phyloP scores from a whole-genome alignment of 768 basidiomycete species.

The Agaricus blazei region DNA sequence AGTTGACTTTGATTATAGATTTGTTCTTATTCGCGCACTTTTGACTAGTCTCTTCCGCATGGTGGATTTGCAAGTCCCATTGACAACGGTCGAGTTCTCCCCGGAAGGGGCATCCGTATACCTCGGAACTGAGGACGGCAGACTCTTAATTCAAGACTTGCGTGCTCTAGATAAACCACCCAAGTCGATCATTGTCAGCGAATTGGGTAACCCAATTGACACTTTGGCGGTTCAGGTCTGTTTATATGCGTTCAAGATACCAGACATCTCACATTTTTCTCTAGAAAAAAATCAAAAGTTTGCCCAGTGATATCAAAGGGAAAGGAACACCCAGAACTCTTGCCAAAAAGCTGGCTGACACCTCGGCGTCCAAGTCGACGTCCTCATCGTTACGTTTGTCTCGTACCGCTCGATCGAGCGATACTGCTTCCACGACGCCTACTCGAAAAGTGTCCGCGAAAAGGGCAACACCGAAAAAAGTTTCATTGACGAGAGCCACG shows the following conservation, averaged over 20 bases:
- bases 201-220: slow-evolving; percentile 40
- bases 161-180: slow-evolving; percentile 64
- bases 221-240: slow-evolving; percentile 56
- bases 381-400: slow-evolving; percentile 1
- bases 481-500: not conserved
- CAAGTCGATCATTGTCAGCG: slow-evolving; percentile 46
- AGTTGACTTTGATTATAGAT: not conserved
- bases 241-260: not conserved
- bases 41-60: slow-evolving; percentile 51
- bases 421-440: slow-evolving; percentile 8
- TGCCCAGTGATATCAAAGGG: not conserved
- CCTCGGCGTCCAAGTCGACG: not conserved
- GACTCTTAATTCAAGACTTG: slow-evolving; percentile 57
- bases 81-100: slow-evolving; percentile 66
- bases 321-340: not conserved
- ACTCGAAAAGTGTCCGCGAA: slow-evolving; percentile 3
- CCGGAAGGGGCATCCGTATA: slow-evolving; percentile 65
- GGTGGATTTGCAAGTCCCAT: slow-evolving; percentile 42
- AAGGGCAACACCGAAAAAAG: slow-evolving; percentile 2
- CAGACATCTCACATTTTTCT: not conserved
- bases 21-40: not conserved
- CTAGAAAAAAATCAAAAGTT: slow-evolving; percentile 1
- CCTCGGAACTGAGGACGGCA: slow-evolving; percentile 59
- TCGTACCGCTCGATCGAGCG: slow-evolving; percentile 14
- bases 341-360: not conserved